Evolutionary conservation across 345 rosid genomes (phyloP).

Genomic region (Lepidium sativum): DNA sequence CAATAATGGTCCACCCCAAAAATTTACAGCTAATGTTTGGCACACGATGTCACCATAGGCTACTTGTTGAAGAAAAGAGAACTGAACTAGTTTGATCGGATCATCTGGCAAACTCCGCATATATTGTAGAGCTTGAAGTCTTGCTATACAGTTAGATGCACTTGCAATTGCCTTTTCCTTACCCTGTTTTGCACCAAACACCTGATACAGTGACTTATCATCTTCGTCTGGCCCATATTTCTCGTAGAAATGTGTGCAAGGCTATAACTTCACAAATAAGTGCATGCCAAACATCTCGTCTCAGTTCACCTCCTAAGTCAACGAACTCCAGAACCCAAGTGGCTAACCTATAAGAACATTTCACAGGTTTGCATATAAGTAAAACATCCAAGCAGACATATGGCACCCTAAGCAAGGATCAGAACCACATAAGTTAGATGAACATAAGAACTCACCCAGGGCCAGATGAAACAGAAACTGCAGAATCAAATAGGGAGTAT

Average conservation of each 20-base stretch:
- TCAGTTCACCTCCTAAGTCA: constrained; percentile 87
- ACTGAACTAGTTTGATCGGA: constrained; percentile 78
- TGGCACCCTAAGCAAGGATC: not conserved
- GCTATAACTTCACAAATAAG: constrained; percentile 73
- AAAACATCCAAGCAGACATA: not conserved
- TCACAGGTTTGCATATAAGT: constrained; percentile 5
- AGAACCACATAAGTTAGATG: constrained; percentile 6
- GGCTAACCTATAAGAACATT: constrained; percentile 43
- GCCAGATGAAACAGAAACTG: constrained; percentile 65
- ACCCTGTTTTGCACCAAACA: constrained; percentile 78
- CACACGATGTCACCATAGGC: constrained; percentile 67
- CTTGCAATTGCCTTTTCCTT: constrained; percentile 60
- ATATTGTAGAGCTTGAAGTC: constrained; percentile 87
- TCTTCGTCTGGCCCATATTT: constrained; percentile 65
- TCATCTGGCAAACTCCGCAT: constrained; percentile 76
- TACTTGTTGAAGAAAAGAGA: constrained; percentile 73
- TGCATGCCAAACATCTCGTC: constrained; percentile 96
- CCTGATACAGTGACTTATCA: constrained; percentile 50
- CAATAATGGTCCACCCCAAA: constrained; percentile 82
- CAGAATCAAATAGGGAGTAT: constrained; percentile 74
- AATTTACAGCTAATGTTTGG: constrained; percentile 77
- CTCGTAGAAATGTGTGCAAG: constrained; percentile 61
- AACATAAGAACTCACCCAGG: constrained; percentile 44
- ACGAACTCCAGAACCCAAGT: constrained; percentile 91
- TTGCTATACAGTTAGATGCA: constrained; percentile 64